A percentile compares a stretch with the other conserved stretches of the same genome.
These are phyloP conservation scores for Nyctanthes arbortristis DNA, from an alignment of 257 asterid genomes.

Conservation along the genomic window DNA sequence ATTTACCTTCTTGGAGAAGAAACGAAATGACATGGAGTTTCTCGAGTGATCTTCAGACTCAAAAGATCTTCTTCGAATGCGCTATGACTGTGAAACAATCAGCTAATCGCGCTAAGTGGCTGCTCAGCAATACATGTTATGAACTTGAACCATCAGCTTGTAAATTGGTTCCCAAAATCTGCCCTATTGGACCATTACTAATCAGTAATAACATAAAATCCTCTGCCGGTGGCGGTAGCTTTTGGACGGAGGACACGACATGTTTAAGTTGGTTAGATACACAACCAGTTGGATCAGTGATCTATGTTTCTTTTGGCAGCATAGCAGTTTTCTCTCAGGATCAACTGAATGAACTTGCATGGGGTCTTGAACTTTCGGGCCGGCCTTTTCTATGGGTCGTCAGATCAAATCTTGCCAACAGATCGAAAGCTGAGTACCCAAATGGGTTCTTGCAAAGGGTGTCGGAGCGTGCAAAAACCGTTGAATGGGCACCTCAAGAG, in stretches of 20 bases:
- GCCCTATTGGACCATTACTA: conserved; percentile 43
- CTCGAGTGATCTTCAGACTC: conserved; percentile 29
- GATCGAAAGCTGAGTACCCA: neutral
- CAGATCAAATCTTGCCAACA: conserved; percentile 32
- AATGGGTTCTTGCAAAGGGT: conserved; percentile 18
- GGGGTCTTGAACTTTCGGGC: conserved; percentile 45
- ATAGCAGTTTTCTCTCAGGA: conserved; percentile 38
- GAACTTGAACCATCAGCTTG: conserved; percentile 35
- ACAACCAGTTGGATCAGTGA: conserved; percentile 43
- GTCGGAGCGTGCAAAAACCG: conserved; percentile 42
- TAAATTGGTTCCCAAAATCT: conserved; percentile 6
- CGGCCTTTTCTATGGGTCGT: conserved; percentile 35
- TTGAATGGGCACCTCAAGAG: conserved; percentile 75
- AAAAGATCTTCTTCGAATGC: conserved; percentile 16
- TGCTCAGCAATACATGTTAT: conserved; percentile 47
- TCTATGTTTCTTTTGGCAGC: conserved; percentile 68
- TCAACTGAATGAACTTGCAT: conserved; percentile 51
- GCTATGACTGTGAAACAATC: neutral
- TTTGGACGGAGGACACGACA: conserved; percentile 44
- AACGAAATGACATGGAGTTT: conserved; percentile 47
- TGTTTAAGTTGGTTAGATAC: conserved; percentile 61
- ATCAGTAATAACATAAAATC: conserved; percentile 23
- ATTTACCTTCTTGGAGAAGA: conserved; percentile 39
- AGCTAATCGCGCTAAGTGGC: conserved; percentile 35
- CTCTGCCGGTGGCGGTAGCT: conserved; percentile 28